Evolutionary conservation across 2,329 filamentous ascomycete species (phyloP).

Genomic region (Orbilia javanica): DNA sequence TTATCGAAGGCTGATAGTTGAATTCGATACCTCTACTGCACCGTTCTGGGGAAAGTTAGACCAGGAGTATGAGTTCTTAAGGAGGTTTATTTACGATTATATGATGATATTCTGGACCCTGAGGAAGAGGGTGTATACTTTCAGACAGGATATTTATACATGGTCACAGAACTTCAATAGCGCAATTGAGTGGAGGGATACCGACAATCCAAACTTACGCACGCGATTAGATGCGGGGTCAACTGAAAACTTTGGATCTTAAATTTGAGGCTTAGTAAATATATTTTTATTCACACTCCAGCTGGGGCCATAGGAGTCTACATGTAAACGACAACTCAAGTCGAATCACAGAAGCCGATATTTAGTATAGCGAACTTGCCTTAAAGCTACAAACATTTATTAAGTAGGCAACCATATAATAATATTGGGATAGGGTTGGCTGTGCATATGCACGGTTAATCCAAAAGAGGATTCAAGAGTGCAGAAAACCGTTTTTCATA

Average conservation of each 20-base stretch:
- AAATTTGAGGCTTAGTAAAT: too few species aligned
- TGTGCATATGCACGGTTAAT: too few species aligned
- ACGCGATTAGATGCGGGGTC: not conserved
- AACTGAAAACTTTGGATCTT: not conserved
- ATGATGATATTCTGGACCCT: not conserved
- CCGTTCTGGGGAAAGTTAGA: not conserved
- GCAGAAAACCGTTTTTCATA: not conserved
- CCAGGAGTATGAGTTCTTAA: not conserved
- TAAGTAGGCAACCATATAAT: too few species aligned
- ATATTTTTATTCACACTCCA: too few species aligned
- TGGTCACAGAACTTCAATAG: not conserved
- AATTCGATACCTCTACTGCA: not conserved
- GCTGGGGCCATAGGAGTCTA: too few species aligned
- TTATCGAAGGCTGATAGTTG: not conserved
- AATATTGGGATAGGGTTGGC: too few species aligned
- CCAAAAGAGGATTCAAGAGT: too few species aligned
- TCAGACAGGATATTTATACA: not conserved
- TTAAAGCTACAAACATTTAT: too few species aligned
- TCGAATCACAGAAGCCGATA: too few species aligned
- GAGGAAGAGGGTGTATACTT: not conserved
- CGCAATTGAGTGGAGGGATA: not conserved
- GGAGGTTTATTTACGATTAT: slow-evolving; percentile 12
- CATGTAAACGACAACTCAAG: too few species aligned
- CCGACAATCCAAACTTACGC: not conserved
- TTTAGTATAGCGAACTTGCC: too few species aligned